These are phyloP conservation scores for Kodamaea sp. DNA, from an alignment of 1,139 yeast genomes.

Conservation along the genomic window DNA sequence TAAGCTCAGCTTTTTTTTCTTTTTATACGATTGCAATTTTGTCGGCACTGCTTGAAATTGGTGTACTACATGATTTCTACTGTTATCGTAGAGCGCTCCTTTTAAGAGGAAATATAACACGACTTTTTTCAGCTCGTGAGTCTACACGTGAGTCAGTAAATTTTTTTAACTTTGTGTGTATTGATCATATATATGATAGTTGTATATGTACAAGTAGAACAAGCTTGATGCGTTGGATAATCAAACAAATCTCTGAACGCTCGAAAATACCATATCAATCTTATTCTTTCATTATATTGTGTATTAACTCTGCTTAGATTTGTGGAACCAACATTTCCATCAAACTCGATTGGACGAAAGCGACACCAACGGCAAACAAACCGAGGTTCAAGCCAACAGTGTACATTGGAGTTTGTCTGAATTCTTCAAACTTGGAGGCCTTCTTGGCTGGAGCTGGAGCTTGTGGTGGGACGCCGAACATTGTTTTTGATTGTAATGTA, in stretches of 20 bases:
- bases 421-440: constrained; percentile 44
- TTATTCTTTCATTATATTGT: too few relatives aligned
- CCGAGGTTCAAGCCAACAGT: constrained; percentile 61
- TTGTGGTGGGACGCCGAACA: constrained; percentile 19
- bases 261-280: background rate
- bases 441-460: constrained; percentile 13
- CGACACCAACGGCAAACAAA: constrained; percentile 69
- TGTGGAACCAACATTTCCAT: constrained; percentile 84
- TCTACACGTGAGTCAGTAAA: too few relatives aligned
- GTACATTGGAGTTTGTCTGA: constrained; percentile 60
- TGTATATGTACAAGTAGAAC: background rate
- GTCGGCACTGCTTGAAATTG: too few relatives aligned
- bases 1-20: too few relatives aligned
- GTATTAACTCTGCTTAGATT: constrained; percentile 29
- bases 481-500: constrained; percentile 2
- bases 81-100: too few relatives aligned
- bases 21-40: too few relatives aligned
- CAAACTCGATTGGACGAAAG: constrained; percentile 70
- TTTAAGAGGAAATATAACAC: too few relatives aligned
- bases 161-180: too few relatives aligned
- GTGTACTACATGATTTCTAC: too few relatives aligned
- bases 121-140: too few relatives aligned
- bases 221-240: background rate
- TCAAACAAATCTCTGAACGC: background rate
- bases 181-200: too few relatives aligned